Base-by-base conservation (phyloP, 306 rosid species). In the Lagenaria siceraria region DNA sequence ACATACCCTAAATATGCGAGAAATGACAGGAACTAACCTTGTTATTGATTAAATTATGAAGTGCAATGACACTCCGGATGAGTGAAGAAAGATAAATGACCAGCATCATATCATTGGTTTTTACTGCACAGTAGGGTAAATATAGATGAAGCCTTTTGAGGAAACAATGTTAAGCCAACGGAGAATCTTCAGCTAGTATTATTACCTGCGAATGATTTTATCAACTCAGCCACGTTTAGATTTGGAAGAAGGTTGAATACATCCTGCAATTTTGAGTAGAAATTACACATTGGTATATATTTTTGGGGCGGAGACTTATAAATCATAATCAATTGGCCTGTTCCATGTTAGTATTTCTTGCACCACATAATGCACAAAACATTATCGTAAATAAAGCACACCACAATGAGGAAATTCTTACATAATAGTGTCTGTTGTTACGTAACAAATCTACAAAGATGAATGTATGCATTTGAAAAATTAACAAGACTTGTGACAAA, bases 81-180 rank as follows among this genome's bases (percentile, higher is more conserved):
- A 89, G 87, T 75, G 88, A 87, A 42, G 89, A 82, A 25, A 89
- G 89, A 87, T 86, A 89, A 19, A 84, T 81, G 42, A 89, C 90
- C 85, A 86, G 71, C 89, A 87, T 86, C 93, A 89, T 87, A 80
- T 87, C 93, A 75, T 84, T 89, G 74, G 88, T 86, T 83, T 87
- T 84, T 21, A 89, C 93, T 87, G 88, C 85, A 75, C 63, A 62
- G 51, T n/a, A 74, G 21, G 54, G 56, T 18, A 22, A 38, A 69
- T 31, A 72, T 2, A 58, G 8, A 80, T 60, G 12, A 62, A 77
- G 24, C 52, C 21, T 54, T 10, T 52, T 0, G 55, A 55, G 49
- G 51, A 36, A 75, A 55, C 64, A 21, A n/a, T 29, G 62, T 18
- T 38, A 54, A 54, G 35, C 25, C 13, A 43, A 69, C 14, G 24